Evolutionary conservation across 306 rosid species (phyloP).

Genomic region (Glycine soja): DNA sequence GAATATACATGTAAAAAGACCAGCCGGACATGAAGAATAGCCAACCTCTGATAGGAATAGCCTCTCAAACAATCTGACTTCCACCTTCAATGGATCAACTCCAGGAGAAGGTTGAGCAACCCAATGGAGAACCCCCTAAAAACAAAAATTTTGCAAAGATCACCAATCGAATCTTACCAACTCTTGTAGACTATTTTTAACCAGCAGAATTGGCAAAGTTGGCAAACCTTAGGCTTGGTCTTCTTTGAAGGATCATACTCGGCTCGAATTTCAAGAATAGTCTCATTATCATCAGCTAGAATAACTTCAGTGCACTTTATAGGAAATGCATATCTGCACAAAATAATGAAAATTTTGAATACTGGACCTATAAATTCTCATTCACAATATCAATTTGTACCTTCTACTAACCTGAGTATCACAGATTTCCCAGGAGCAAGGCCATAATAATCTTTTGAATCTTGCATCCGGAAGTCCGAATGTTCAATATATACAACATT

Average conservation of each 20-base stretch:
- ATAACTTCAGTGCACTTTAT: slow-evolving; percentile 92
- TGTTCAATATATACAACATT: slow-evolving; percentile 79
- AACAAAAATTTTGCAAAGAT: slow-evolving; percentile 4
- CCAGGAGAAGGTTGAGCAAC: slow-evolving; percentile 83
- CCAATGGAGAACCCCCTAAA: slow-evolving; percentile 97
- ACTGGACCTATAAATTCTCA: slow-evolving; percentile 18
- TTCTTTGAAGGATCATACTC: slow-evolving; percentile 92
- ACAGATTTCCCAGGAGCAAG: slow-evolving; percentile 98
- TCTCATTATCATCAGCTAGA: slow-evolving; percentile 82
- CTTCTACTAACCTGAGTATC: slow-evolving; percentile 71
- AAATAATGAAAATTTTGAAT: slow-evolving; percentile 29
- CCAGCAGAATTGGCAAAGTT: slow-evolving; percentile 21
- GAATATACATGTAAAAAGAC: slow-evolving; percentile 2
- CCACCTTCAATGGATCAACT: slow-evolving; percentile 85
- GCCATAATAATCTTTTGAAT: slow-evolving; percentile 94
- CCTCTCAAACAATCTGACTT: slow-evolving; percentile 86
- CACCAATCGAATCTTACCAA: slow-evolving; percentile 38
- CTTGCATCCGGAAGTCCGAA: slow-evolving; percentile 92
- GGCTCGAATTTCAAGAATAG: slow-evolving; percentile 82
- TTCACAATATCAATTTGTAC: slow-evolving; percentile 29
- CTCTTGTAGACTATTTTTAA: neutral
- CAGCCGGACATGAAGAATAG: slow-evolving; percentile 13
- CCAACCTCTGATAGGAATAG: slow-evolving; percentile 90
- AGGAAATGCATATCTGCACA: slow-evolving; percentile 88
- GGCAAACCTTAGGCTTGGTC: slow-evolving; percentile 90